A percentile compares a stretch with the other conserved stretches of the same genome.
These are phyloP conservation scores for Craspedostauros australis DNA, from an alignment of 108 stramenopile genomes.

Conservation along the genomic window DNA sequence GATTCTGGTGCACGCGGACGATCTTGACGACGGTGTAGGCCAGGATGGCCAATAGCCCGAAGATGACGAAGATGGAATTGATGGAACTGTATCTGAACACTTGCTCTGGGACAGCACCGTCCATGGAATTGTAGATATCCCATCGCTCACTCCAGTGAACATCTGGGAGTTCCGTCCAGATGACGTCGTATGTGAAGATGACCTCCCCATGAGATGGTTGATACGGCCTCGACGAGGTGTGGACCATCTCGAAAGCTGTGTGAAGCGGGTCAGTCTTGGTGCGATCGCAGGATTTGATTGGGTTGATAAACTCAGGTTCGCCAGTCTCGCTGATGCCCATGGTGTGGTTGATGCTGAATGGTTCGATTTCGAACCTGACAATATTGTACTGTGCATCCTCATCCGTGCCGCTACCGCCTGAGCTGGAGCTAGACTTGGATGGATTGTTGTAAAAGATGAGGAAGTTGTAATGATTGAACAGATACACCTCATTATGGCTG, in stretches of 20 bases:
- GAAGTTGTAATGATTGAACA: slow-evolving; percentile 81
- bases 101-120: slow-evolving; percentile 60
- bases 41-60: slow-evolving; percentile 34
- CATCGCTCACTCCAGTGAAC: slow-evolving; percentile 83
- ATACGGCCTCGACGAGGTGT: slow-evolving; percentile 28
- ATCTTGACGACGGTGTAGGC: neutral
- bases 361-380: slow-evolving; percentile 82
- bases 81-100: slow-evolving; percentile 81
- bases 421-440: slow-evolving; percentile 46
- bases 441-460: slow-evolving; percentile 66
- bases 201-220: slow-evolving; percentile 47
- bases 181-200: too few species aligned
- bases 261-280: slow-evolving; percentile 25
- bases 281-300: slow-evolving; percentile 40
- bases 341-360: slow-evolving; percentile 76
- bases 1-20: neutral
- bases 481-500: slow-evolving; percentile 48
- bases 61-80: slow-evolving; percentile 76
- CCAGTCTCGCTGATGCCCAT: slow-evolving; percentile 28
- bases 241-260: slow-evolving; percentile 51
- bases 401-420: too few species aligned
- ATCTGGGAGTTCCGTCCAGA: slow-evolving; percentile 59
- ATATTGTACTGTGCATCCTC: too few species aligned
- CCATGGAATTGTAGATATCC: slow-evolving; percentile 86
- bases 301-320: slow-evolving; percentile 39